Evolutionary conservation across 768 basidiomycete species (phyloP), one percentile per base, ranked within the genome.

Genomic region (Grammothele lineata): DNA sequence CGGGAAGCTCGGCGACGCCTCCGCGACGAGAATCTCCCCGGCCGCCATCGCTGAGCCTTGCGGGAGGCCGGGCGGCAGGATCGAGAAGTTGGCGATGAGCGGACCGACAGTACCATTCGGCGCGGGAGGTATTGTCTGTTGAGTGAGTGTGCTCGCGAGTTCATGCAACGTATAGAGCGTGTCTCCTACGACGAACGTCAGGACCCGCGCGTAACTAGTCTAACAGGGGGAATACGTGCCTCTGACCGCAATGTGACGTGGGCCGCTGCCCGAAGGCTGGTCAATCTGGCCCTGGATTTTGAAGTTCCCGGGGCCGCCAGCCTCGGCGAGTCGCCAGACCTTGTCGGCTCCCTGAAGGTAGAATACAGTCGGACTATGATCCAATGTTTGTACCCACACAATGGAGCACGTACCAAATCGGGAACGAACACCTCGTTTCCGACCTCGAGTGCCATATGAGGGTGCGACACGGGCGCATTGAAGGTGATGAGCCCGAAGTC

Each of bases 371-470:
- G n/a, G n/a, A n/a, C n/a, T n/a, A n/a, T n/a, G n/a, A n/a, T n/a
- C n/a, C n/a, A n/a, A n/a, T n/a, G n/a, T n/a, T n/a, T n/a, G n/a
- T n/a, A n/a, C n/a, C n/a, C n/a, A n/a, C n/a, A n/a, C n/a, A n/a
- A n/a, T n/a, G n/a, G n/a, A n/a, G n/a, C 8, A 30, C 75, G 43
- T 44, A 83, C 84, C 60, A 85, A 67, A 64, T 85, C 85, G 0
- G 84, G 76, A 7, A 87, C 68, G 52, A 86, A 71, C 8, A 87
- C 57, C 54, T 87, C 84, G 7, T 57, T 58, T 5, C 68, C 67
- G 56, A 78, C 68, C 62, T 83, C 72, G 24, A 81, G 62, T 0
- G 75, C 70, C 81, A 83, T 81, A 59, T 87, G 85, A 10, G 85
- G 84, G 60, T 84, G 76, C 1, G 83, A 81, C 6, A 69, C 66